Evolutionary conservation across 2,329 filamentous ascomycete genomes (phyloP).

Genomic region (Neonectria ditissima): DNA sequence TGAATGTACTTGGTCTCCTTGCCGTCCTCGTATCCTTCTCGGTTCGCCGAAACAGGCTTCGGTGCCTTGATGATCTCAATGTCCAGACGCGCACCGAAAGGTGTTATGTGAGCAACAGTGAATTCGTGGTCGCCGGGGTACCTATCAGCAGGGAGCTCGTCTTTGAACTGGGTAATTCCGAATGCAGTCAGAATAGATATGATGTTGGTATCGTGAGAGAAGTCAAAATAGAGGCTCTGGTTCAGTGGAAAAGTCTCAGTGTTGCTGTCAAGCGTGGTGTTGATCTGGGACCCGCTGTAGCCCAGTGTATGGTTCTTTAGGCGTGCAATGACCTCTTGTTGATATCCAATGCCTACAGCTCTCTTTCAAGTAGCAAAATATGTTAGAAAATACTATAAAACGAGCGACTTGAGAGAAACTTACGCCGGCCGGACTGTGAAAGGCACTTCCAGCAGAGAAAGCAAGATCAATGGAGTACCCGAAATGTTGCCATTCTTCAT

Average conservation of each 20-base stretch:
- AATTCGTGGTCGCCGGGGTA: constrained; percentile 71
- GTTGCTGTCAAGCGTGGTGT: constrained; percentile 77
- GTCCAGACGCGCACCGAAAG: constrained; percentile 78
- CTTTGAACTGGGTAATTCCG: constrained; percentile 75
- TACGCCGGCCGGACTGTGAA: constrained; percentile 72
- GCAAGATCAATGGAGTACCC: constrained; percentile 77
- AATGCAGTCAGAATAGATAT: constrained; percentile 78
- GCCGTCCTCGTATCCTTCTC: constrained; percentile 65
- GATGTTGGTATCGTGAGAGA: constrained; percentile 82
- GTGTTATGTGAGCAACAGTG: constrained; percentile 74
- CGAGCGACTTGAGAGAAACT: constrained; percentile 35
- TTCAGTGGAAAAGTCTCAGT: constrained; percentile 77
- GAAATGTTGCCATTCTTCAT: constrained; percentile 78
- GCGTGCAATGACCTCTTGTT: constrained; percentile 78
- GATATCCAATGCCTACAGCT: constrained; percentile 79
- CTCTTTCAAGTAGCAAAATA: constrained; percentile 53
- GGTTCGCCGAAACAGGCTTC: constrained; percentile 67
- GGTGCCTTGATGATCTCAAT: constrained; percentile 80
- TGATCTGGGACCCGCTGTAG: constrained; percentile 71
- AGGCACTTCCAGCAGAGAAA: constrained; percentile 72
- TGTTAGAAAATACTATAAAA: constrained; percentile 1
- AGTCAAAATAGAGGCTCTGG: constrained; percentile 81
- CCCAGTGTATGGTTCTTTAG: constrained; percentile 74
- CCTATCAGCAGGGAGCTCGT: constrained; percentile 65
- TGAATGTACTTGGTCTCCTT: constrained; percentile 76